phyloP scores from a whole-genome alignment of 805 yeast genomes.

The Alloascoidea africana region DNA sequence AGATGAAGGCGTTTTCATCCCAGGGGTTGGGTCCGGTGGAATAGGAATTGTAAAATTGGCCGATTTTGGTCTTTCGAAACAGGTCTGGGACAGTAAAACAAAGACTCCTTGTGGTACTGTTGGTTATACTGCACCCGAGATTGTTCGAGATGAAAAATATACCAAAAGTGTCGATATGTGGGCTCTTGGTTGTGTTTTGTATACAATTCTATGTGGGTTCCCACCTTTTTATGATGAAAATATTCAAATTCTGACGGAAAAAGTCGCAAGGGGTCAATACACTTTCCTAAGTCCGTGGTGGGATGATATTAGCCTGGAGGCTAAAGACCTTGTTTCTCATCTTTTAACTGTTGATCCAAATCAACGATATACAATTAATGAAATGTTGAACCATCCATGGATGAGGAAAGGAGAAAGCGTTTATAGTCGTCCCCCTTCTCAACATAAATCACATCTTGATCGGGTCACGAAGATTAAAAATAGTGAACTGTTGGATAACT shows the following conservation, averaged over 20 bases:
- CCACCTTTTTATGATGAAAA: slow-evolving; percentile 86
- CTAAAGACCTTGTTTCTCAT: slow-evolving; percentile 53
- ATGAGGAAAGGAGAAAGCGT: too few relatives aligned
- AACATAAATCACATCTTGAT: too few relatives aligned
- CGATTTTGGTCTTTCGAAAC: slow-evolving; percentile 90
- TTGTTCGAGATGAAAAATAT: slow-evolving; percentile 84
- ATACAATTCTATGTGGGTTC: slow-evolving; percentile 89
- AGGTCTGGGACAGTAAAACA: slow-evolving; percentile 74
- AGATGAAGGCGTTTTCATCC: slow-evolving; percentile 78
- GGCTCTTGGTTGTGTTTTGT: slow-evolving; percentile 95
- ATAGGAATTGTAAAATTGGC: slow-evolving; percentile 85
- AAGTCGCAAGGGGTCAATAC: slow-evolving; percentile 68
- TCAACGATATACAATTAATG: slow-evolving; percentile 53
- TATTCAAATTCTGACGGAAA: slow-evolving; percentile 54
- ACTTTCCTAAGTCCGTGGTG: slow-evolving; percentile 77
- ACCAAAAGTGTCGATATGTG: slow-evolving; percentile 96
- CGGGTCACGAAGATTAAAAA: too few relatives aligned
- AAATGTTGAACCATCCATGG: slow-evolving; percentile 70
- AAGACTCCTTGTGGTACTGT: slow-evolving; percentile 99
- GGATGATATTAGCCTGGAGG: slow-evolving; percentile 63
- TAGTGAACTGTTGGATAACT: too few relatives aligned
- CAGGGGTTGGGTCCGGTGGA: slow-evolving; percentile 84
- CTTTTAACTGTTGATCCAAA: slow-evolving; percentile 60
- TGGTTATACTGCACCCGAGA: slow-evolving; percentile 98
- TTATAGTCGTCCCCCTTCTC: too few relatives aligned